Evolutionary conservation across 2,329 filamentous ascomycete species (phyloP).

Genomic region (Colletotrichum destructivum): DNA sequence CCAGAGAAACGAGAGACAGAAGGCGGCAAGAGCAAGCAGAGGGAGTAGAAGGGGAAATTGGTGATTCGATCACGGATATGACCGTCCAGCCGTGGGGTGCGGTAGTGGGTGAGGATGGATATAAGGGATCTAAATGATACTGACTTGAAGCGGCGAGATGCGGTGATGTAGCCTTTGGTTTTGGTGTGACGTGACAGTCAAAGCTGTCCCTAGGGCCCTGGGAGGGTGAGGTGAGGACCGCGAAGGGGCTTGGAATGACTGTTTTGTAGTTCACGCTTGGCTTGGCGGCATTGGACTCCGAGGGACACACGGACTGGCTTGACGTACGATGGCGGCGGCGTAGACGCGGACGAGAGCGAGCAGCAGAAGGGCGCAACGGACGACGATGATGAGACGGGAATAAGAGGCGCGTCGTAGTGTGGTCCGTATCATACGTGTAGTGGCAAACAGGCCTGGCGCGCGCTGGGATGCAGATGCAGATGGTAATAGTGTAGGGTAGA

Average conservation of each 20-base stretch:
- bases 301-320: slow-evolving; percentile 11
- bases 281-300: slow-evolving; percentile 21
- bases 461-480: slow-evolving; percentile 5
- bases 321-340: slow-evolving; percentile 3
- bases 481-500: neutral
- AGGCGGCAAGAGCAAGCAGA: neutral
- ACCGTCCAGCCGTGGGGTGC: slow-evolving; percentile 9
- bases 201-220: slow-evolving; percentile 16
- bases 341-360: neutral
- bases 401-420: neutral
- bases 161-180: neutral
- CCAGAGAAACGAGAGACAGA: neutral
- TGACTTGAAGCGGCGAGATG: slow-evolving; percentile 13
- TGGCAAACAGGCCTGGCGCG: neutral
- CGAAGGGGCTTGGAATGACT: slow-evolving; percentile 10
- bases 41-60: slow-evolving; percentile 1
- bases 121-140: neutral
- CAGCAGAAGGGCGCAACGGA: neutral
- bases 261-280: slow-evolving; percentile 14
- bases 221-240: neutral
- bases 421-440: neutral
- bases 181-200: slow-evolving; percentile 12
- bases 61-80: slow-evolving; percentile 19
- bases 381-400: slow-evolving; percentile 5
- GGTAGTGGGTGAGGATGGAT: neutral